These are phyloP conservation scores for Quercus wislizeni DNA, from an alignment of 306 rosid genomes.

Conservation along the genomic window DNA sequence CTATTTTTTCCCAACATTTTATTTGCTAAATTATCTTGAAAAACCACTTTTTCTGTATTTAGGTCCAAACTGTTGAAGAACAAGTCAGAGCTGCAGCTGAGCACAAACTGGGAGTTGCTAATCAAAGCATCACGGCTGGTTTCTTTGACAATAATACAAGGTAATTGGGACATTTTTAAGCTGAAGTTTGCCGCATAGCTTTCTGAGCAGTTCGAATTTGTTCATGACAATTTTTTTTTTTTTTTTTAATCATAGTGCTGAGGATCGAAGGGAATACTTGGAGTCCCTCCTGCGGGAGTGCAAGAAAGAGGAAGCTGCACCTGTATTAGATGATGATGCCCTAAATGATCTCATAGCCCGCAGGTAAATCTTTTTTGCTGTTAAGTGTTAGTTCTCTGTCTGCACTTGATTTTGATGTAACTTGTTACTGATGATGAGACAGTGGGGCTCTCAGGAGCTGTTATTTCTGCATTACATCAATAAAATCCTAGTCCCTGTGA, in stretches of 20 bases:
- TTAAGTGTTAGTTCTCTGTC: constrained; percentile 20
- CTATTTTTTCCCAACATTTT: neutral
- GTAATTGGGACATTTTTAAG: constrained; percentile 35
- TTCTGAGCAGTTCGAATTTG: constrained; percentile 18
- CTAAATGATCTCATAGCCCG: constrained; percentile 94
- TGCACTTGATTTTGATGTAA: neutral
- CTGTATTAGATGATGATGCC: constrained; percentile 96
- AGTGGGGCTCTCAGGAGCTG: neutral
- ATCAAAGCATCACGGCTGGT: constrained; percentile 99
- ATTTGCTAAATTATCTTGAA: constrained; percentile 22
- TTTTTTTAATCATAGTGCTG: constrained; percentile 65
- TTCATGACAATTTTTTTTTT: constrained; percentile 22
- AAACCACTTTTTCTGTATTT: constrained; percentile 15
- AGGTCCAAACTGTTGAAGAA: constrained; percentile 99
- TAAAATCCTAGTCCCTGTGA: neutral
- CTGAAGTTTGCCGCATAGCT: constrained; percentile 2
- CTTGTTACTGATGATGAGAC: constrained; percentile 18
- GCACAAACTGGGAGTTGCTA: constrained; percentile 99
- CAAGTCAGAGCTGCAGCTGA: constrained; percentile 99
- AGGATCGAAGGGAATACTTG: constrained; percentile 96
- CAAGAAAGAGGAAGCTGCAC: constrained; percentile 99
- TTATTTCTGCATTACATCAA: constrained; percentile 16
- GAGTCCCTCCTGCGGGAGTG: constrained; percentile 93
- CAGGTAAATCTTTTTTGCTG: constrained; percentile 48
- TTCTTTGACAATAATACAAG: constrained; percentile 99